phyloP scores from a whole-genome alignment of 2,329 filamentous ascomycete genomes.

The Cladosporium sp. region DNA sequence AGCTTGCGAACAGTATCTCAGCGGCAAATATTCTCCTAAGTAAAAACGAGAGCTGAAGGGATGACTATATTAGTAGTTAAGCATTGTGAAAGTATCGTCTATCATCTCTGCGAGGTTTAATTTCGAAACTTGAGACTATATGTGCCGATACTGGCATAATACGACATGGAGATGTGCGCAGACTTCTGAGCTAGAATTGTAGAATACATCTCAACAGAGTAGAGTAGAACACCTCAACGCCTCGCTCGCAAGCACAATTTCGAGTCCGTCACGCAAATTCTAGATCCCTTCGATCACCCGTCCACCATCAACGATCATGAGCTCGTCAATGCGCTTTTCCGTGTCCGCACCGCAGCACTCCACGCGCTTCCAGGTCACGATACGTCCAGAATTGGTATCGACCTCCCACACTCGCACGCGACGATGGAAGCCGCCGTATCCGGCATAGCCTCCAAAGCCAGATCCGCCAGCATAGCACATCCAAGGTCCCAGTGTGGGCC shows the following conservation, averaged over 20 bases:
- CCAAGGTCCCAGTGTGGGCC: conserved; percentile 57
- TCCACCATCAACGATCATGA: conserved; percentile 59
- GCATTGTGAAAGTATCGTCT: too few species aligned
- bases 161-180: too few species aligned
- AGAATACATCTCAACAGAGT: too few species aligned
- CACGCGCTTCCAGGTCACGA: conserved; percentile 87
- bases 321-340: conserved; percentile 52
- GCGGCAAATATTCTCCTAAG: too few species aligned
- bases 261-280: not conserved
- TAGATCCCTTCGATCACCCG: conserved; percentile 38
- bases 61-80: too few species aligned
- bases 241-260: conserved; percentile 1
- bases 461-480: conserved; percentile 96
- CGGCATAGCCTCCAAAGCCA: conserved; percentile 92
- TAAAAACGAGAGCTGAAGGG: too few species aligned
- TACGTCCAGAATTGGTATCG: conserved; percentile 83
- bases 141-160: too few species aligned
- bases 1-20: too few species aligned
- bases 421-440: conserved; percentile 80
- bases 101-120: too few species aligned
- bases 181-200: too few species aligned
- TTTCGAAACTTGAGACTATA: too few species aligned
- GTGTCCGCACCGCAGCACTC: conserved; percentile 56
- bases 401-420: conserved; percentile 87
- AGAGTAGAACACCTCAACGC: not conserved